Conservation (phyloP, 2,329 filamentous ascomycete genomes). For the Cordyceps javanica region DNA sequence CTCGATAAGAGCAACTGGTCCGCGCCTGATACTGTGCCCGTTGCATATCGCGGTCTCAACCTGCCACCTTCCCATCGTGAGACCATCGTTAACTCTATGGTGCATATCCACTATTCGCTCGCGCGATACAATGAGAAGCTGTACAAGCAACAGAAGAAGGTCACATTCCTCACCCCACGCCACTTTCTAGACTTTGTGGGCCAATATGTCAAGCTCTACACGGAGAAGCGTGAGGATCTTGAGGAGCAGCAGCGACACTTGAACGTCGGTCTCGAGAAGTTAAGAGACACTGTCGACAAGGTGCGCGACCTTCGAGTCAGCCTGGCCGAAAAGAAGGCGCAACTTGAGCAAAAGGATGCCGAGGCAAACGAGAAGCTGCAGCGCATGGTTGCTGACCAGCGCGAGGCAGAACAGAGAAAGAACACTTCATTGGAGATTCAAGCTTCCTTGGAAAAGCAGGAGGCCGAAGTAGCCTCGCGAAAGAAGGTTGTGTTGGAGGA, state of each 20-base stretch:
- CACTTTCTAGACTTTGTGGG: slow-evolving; percentile 98
- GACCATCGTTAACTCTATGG: slow-evolving; percentile 95
- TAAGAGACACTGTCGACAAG: slow-evolving; percentile 94
- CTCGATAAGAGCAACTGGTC: slow-evolving; percentile 81
- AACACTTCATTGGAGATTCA: slow-evolving; percentile 84
- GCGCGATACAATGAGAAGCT: slow-evolving; percentile 84
- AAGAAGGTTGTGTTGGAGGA: slow-evolving; percentile 81
- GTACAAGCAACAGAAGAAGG: slow-evolving; percentile 83
- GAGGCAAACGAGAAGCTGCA: slow-evolving; percentile 97
- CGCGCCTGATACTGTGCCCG: slow-evolving; percentile 84
- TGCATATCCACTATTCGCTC: slow-evolving; percentile 94
- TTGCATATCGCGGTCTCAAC: slow-evolving; percentile 79
- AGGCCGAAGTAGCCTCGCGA: slow-evolving; percentile 76
- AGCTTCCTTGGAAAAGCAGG: slow-evolving; percentile 78
- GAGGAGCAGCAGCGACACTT: slow-evolving; percentile 98
- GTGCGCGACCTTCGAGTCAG: slow-evolving; percentile 87
- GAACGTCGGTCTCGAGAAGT: slow-evolving; percentile 95
- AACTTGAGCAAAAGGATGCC: slow-evolving; percentile 86
- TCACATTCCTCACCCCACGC: slow-evolving; percentile 88
- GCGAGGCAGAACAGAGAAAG: slow-evolving; percentile 88
- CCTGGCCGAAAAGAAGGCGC: slow-evolving; percentile 87
- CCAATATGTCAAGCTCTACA: slow-evolving; percentile 95
- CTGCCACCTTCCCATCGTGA: slow-evolving; percentile 88
- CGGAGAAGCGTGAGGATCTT: slow-evolving; percentile 95
- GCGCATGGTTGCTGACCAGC: slow-evolving; percentile 93